Conservation (phyloP, 1,284 basidiomycete genomes). For the Marasmius tenuissimus region DNA sequence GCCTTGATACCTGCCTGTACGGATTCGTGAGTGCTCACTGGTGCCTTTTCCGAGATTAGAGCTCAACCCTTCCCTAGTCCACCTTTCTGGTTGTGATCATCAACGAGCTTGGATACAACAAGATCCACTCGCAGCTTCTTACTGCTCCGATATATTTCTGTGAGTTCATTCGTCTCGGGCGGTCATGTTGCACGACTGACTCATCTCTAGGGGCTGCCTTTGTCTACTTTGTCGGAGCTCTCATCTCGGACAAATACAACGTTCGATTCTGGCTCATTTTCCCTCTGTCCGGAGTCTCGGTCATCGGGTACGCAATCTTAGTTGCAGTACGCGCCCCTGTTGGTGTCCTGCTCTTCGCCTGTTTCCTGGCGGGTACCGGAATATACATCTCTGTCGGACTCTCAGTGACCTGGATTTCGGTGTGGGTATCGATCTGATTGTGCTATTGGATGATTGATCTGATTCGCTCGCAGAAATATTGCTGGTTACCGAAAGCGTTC, state of each 20-base stretch:
- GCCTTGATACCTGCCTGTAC: not conserved
- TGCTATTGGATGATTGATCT: not conserved
- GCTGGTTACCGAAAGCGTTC: slow-evolving; percentile 1
- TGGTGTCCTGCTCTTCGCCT: not conserved
- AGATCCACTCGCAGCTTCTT: not conserved
- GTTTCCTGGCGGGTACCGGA: not conserved
- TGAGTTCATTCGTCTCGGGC: not conserved
- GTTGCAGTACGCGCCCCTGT: not conserved
- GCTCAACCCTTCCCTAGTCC: not conserved
- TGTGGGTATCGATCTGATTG: not conserved
- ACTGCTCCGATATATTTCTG: slow-evolving; percentile 3
- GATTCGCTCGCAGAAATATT: not conserved
- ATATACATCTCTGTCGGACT: not conserved
- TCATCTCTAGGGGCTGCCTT: not conserved
- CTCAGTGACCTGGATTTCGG: not conserved
- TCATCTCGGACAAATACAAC: slow-evolving; percentile 2
- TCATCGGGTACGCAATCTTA: not conserved
- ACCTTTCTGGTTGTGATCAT: slow-evolving; percentile 1
- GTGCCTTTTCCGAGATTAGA: not conserved
- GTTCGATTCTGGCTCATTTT: not conserved
- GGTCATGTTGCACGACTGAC: not conserved
- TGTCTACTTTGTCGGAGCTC: not conserved
- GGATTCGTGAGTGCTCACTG: not conserved
- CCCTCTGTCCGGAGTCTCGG: not conserved
- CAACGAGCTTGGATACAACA: not conserved